Conservation (phyloP, 192 early-diverging fungal species). For the Paraglomus occultum region DNA sequence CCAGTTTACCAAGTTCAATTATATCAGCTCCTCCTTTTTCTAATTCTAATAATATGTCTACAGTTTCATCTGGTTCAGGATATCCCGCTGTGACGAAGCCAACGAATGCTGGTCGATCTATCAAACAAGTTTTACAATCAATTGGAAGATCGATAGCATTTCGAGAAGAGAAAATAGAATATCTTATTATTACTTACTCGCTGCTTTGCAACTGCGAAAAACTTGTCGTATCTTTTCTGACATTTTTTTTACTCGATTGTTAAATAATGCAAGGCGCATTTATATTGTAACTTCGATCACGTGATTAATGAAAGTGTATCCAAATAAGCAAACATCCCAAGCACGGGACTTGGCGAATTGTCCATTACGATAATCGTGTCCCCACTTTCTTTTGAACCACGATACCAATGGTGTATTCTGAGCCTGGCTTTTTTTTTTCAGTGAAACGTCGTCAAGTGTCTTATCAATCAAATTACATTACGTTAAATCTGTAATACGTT, state of each 20-base stretch:
- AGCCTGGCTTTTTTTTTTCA: no score
- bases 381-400: no score
- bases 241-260: slow-evolving; percentile 29
- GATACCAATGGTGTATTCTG: no score
- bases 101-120: slow-evolving; percentile 85
- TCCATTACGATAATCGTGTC: no score
- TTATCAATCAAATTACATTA: no score
- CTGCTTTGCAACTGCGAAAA: slow-evolving; percentile 41
- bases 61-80: slow-evolving; percentile 75
- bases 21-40: slow-evolving; percentile 92
- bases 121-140: neutral
- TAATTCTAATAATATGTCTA: slow-evolving; percentile 82
- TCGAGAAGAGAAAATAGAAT: neutral
- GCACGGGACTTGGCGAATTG: no score
- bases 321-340: no score
- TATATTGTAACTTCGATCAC: no score
- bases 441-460: no score
- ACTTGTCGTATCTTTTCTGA: slow-evolving; percentile 41
- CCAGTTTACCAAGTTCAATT: slow-evolving; percentile 82
- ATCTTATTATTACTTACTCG: slow-evolving; percentile 32
- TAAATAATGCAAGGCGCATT: no score
- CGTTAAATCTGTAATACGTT: no score
- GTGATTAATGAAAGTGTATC: no score
- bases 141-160: neutral
- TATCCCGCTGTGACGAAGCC: slow-evolving; percentile 93